Base-by-base conservation (phyloP, 208 protist species). In the Trypanosoma lewisi region DNA sequence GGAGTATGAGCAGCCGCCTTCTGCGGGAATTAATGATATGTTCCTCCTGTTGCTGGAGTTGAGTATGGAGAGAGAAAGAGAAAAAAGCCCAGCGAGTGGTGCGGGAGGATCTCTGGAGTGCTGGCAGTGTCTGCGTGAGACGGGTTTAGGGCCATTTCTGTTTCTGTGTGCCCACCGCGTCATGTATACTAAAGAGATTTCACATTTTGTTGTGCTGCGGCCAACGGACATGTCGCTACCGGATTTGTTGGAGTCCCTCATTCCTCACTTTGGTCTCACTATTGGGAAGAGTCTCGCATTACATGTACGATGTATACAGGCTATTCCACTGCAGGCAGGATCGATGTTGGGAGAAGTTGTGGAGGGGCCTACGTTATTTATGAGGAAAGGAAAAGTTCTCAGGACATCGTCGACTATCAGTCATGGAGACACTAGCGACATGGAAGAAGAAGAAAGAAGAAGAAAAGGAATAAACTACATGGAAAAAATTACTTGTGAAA, bases 91-190 rank as follows among this genome's bases (percentile, higher is more conserved):
- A 45, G 11, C 4, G 41, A 14, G 7, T 30, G 54, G 12, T 47
- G 19, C 17, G 19, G 37, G 33, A 14, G 27, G 4, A 9, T 60
- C 6, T 44, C 23, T 34, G 16, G 16, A 42, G 19, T 37, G 53
- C 1, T 72, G 66, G 66, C 48, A 30, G 12, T 51, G n/a, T 16
- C 12, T 59, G 5, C 48, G 11, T 21, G 17, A n/a, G 6, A 41
- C 33, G 21, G 66, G 66, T 19, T 42, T 72, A 8, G 66, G 66
- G 21, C 66, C 66, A 37, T 72, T 65, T 57, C 11, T 72, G 23
- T 60, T 72, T 31, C n/a, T 72, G 0, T 16, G 23, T 14, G 56
- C 41, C 2, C 3, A 36, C 16, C 33, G 48, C n/a, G 27, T 57
- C n/a, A 47, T 21, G 48, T 21, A 6, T 4, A 16, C 9, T 23